Evolutionary conservation across 306 rosid species (phyloP).

Genomic region (Prunus persica): Prunus_persica_NCBIv2 NC_034011.1:6914501-6915000

Average conservation of each 20-base stretch:
- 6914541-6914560: no score
- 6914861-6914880: neutral
- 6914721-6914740: neutral
- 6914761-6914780: neutral
- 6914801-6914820: slow-evolving; percentile 1
- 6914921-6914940: neutral
- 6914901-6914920: neutral
- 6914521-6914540: no score
- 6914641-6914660: neutral
- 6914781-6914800: slow-evolving; percentile 1
- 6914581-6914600: no score
- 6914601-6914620: neutral
- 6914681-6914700: neutral
- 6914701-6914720: neutral
- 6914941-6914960: slow-evolving; percentile 1
- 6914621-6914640: neutral
- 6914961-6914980: slow-evolving; percentile 2
- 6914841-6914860: neutral
- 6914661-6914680: neutral
- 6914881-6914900: neutral
- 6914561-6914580: no score
- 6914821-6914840: neutral
- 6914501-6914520: no score
- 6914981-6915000: slow-evolving; percentile 9
- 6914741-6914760: neutral